phyloP scores from a whole-genome alignment of 108 stramenopile species.

The Bacterosira constricta region DNA sequence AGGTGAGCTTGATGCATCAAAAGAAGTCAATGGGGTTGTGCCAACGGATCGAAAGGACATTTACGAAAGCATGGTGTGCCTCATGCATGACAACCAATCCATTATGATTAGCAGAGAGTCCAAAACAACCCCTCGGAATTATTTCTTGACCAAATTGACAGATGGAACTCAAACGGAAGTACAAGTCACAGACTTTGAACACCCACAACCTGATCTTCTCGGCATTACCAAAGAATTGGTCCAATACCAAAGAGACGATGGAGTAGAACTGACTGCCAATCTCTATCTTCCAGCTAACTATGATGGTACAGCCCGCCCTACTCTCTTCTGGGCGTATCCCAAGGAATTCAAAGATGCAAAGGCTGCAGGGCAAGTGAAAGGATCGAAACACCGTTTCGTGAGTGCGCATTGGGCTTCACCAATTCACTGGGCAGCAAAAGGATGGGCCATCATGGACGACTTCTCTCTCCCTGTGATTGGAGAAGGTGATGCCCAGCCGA shows the following conservation, averaged over 20 bases:
- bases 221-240: slow-evolving; percentile 53
- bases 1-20: slow-evolving; percentile 43
- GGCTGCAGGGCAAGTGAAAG: slow-evolving; percentile 54
- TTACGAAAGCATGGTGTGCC: slow-evolving; percentile 43
- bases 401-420: slow-evolving; percentile 52
- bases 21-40: slow-evolving; percentile 41
- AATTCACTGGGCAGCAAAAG: slow-evolving; percentile 54
- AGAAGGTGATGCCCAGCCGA: slow-evolving; percentile 53
- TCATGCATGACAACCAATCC: slow-evolving; percentile 47
- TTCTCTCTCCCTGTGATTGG: slow-evolving; percentile 51
- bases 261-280: slow-evolving; percentile 53
- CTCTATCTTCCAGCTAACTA: slow-evolving; percentile 54
- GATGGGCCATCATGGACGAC: slow-evolving; percentile 55
- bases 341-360: slow-evolving; percentile 53
- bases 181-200: slow-evolving; percentile 47
- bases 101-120: slow-evolving; percentile 46
- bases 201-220: slow-evolving; percentile 53
- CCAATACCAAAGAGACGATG: slow-evolving; percentile 52
- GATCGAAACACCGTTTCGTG: slow-evolving; percentile 43
- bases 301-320: slow-evolving; percentile 50
- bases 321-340: slow-evolving; percentile 58
- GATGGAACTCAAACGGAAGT: slow-evolving; percentile 16
- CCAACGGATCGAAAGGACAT: slow-evolving; percentile 47
- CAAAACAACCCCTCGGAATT: slow-evolving; percentile 49
- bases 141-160: slow-evolving; percentile 36